These are phyloP conservation scores for Zygnema circumcarinatum DNA, from an alignment of 139 green algal species.

Conservation along the genomic window DNA sequence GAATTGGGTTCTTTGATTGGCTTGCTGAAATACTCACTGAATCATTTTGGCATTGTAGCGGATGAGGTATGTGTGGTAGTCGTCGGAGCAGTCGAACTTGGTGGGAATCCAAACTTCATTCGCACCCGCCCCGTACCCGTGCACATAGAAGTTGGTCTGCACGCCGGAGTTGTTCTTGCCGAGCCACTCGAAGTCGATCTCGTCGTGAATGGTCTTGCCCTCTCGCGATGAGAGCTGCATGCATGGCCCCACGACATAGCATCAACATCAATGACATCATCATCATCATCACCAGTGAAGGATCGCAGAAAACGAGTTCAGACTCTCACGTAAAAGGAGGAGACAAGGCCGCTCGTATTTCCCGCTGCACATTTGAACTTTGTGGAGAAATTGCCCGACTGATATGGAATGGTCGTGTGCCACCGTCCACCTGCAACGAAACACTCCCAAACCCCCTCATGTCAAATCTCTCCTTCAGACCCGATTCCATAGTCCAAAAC, in stretches of 20 bases:
- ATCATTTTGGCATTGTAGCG: neutral
- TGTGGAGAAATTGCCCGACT: conserved; percentile 16
- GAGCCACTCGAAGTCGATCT: conserved; percentile 53
- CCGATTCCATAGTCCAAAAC: no score
- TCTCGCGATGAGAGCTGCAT: conserved; percentile 36
- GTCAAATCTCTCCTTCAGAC: no score
- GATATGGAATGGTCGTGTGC: conserved; percentile 15
- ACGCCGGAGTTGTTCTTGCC: conserved; percentile 29
- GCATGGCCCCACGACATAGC: neutral
- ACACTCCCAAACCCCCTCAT: no score
- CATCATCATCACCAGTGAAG: neutral
- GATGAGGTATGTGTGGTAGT: conserved; percentile 47
- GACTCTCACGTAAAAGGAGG: conserved; percentile 35
- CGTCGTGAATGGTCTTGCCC: conserved; percentile 8
- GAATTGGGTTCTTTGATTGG: no score
- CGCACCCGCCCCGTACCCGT: conserved; percentile 18
- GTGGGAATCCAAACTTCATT: conserved; percentile 2
- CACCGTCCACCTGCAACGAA: conserved; percentile 9
- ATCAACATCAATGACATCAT: neutral
- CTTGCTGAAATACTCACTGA: neutral
- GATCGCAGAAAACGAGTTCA: neutral
- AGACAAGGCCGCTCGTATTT: conserved; percentile 18
- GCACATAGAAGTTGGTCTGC: conserved; percentile 51
- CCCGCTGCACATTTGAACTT: conserved; percentile 43
- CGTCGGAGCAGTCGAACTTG: conserved; percentile 40